Evolutionary conservation across 1,284 basidiomycete species (phyloP).

Genomic region (Ganoderma leucocontextum): DNA sequence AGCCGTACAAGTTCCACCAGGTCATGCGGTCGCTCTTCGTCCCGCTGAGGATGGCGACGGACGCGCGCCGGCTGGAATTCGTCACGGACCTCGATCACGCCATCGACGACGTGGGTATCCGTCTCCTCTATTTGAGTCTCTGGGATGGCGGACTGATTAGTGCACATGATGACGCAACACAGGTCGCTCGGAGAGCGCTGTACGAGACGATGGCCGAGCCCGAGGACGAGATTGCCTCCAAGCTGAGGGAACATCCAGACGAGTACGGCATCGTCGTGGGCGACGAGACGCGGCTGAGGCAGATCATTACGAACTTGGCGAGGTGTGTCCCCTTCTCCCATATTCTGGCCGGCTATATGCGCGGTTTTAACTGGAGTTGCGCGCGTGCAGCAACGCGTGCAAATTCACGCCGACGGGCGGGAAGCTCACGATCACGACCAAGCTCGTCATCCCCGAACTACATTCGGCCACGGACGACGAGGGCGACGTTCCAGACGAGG

Average conservation of each 20-base stretch:
- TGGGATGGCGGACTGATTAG: background rate
- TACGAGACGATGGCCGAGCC: constrained; percentile 65
- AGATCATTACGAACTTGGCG: constrained; percentile 81
- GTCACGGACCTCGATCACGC: constrained; percentile 74
- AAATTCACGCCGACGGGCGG: constrained; percentile 85
- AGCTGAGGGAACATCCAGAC: constrained; percentile 53
- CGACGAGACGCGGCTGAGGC: constrained; percentile 82
- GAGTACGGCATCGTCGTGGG: constrained; percentile 76
- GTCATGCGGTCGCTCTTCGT: constrained; percentile 84
- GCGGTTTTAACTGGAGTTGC: background rate
- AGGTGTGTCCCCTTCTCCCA: constrained; percentile 53
- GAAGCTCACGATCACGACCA: constrained; percentile 66
- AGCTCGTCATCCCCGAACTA: constrained; percentile 56
- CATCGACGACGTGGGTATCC: constrained; percentile 69
- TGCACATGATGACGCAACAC: background rate
- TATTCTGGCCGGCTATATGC: background rate
- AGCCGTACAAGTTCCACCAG: constrained; percentile 87
- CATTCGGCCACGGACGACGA: constrained; percentile 14
- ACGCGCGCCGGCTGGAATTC: constrained; percentile 75
- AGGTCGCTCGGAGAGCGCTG: constrained; percentile 63
- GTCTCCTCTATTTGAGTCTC: background rate
- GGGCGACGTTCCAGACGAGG: constrained; percentile 20
- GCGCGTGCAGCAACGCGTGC: constrained; percentile 65
- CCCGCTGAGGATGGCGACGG: constrained; percentile 77
- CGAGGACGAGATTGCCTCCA: constrained; percentile 48